A percentile compares a stretch with the other conserved stretches of the same genome.
phyloP scores from a whole-genome alignment of 1,284 basidiomycete species.

The Apiotrichum mycotoxinovorans region DNA sequence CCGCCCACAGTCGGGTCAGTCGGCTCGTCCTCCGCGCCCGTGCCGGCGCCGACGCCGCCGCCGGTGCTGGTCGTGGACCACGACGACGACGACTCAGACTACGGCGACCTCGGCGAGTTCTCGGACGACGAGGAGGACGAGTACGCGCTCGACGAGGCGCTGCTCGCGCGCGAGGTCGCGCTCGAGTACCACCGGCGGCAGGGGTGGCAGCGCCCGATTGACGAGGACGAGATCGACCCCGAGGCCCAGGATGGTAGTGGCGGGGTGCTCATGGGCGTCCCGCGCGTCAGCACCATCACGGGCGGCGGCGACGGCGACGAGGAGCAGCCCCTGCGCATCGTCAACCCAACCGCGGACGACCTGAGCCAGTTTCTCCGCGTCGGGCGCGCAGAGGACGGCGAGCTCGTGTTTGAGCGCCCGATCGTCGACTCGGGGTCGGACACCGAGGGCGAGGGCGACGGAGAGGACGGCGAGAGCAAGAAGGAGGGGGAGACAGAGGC shows the following conservation, averaged over 20 bases:
- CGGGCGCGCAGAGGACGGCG: conserved; percentile 46
- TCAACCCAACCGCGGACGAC: conserved; percentile 44
- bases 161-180: conserved; percentile 42
- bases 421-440: conserved; percentile 14
- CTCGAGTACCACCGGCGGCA: conserved; percentile 41
- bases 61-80: conserved; percentile 13
- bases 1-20: neutral
- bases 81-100: conserved; percentile 30
- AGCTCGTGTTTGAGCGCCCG: conserved; percentile 43
- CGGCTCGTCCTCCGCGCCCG: neutral
- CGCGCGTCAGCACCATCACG: conserved; percentile 23
- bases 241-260: conserved; percentile 10
- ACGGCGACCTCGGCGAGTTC: conserved; percentile 36
- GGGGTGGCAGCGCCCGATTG: conserved; percentile 23
- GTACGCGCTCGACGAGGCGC: conserved; percentile 44
- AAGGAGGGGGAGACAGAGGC: neutral
- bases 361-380: conserved; percentile 42
- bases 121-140: conserved; percentile 42
- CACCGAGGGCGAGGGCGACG: conserved; percentile 28
- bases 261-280: conserved; percentile 37
- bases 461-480: conserved; percentile 15
- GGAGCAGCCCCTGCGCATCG: conserved; percentile 30
- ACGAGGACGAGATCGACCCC: conserved; percentile 24
- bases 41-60: neutral
- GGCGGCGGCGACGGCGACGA: conserved; percentile 15